phyloP scores from a whole-genome alignment of 495 filamentous ascomycete genomes.

The Astrothelium macrocarpum region DNA sequence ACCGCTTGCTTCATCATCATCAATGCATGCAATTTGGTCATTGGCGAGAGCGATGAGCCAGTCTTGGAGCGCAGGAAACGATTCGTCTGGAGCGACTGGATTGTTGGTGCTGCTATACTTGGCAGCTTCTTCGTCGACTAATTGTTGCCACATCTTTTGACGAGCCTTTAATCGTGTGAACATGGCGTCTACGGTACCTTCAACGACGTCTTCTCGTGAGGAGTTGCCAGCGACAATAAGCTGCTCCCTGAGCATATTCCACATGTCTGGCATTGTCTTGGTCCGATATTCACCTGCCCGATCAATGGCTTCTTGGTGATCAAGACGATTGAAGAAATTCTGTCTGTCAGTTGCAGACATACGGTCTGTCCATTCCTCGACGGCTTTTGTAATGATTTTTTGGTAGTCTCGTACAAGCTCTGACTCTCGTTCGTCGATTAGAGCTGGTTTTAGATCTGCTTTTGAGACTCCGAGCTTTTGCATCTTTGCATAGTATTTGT shows the following conservation, averaged over 20 bases:
- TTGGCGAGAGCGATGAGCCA: slow-evolving; percentile 96
- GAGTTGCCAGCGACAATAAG: slow-evolving; percentile 70
- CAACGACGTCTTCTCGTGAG: slow-evolving; percentile 72
- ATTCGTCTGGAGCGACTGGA: slow-evolving; percentile 51
- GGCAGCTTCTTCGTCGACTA: slow-evolving; percentile 76
- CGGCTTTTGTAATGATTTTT: slow-evolving; percentile 82
- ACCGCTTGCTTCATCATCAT: slow-evolving; percentile 66
- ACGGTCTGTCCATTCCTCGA: slow-evolving; percentile 95
- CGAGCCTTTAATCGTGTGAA: slow-evolving; percentile 71
- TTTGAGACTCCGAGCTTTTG: slow-evolving; percentile 62
- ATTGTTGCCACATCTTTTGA: slow-evolving; percentile 73
- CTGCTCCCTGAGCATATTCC: slow-evolving; percentile 94
- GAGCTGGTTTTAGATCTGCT: slow-evolving; percentile 58
- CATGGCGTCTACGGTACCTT: slow-evolving; percentile 92
- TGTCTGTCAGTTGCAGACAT: slow-evolving; percentile 72
- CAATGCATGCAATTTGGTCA: slow-evolving; percentile 95
- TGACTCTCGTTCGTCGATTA: slow-evolving; percentile 77
- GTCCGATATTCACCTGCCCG: slow-evolving; percentile 82
- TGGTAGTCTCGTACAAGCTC: slow-evolving; percentile 92
- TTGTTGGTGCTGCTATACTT: slow-evolving; percentile 45
- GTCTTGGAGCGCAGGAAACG: slow-evolving; percentile 72
- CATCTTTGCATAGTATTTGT: slow-evolving; percentile 96
- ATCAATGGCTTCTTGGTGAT: slow-evolving; percentile 74
- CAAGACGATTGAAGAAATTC: slow-evolving; percentile 65
- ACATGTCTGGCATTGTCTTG: slow-evolving; percentile 83